phyloP scores from a whole-genome alignment of 2,329 filamentous ascomycete genomes.

The Fusarium dlaminii region DNA sequence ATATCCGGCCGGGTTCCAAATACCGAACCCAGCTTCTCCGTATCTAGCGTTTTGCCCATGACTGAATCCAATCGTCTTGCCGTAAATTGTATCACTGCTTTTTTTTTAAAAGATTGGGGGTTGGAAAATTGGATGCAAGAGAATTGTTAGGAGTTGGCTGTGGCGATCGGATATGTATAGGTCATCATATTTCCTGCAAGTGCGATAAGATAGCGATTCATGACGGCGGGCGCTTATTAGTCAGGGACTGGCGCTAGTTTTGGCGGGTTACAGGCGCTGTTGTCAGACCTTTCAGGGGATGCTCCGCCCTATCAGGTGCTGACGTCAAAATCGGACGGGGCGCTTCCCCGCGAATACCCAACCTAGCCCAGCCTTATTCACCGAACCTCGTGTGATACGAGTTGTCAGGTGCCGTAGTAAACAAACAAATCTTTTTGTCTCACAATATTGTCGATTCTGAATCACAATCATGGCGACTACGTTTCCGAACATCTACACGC shows the following conservation, averaged over 20 bases:
- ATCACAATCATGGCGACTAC: slow-evolving; percentile 51
- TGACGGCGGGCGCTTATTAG: slow-evolving; percentile 35
- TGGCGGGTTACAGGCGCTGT: slow-evolving; percentile 25
- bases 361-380: slow-evolving; percentile 9
- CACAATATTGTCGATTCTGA: neutral
- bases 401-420: neutral
- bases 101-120: slow-evolving; percentile 18
- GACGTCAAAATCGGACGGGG: slow-evolving; percentile 16
- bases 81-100: slow-evolving; percentile 26
- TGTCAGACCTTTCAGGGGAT: slow-evolving; percentile 17
- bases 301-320: slow-evolving; percentile 18
- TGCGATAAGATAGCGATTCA: slow-evolving; percentile 42
- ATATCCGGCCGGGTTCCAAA: slow-evolving; percentile 68
- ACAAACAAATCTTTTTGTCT: neutral
- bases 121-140: slow-evolving; percentile 1
- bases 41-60: slow-evolving; percentile 60
- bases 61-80: slow-evolving; percentile 23
- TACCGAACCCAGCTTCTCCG: slow-evolving; percentile 59
- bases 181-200: slow-evolving; percentile 37
- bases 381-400: slow-evolving; percentile 4
- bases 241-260: slow-evolving; percentile 24
- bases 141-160: slow-evolving; percentile 22
- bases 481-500: slow-evolving; percentile 83
- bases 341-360: slow-evolving; percentile 28
- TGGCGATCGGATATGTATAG: slow-evolving; percentile 30